Evolutionary conservation across 2,329 filamentous ascomycete species (phyloP), one percentile per base, ranked within the genome.

Genomic region (Thielaviopsis cerberus): DNA sequence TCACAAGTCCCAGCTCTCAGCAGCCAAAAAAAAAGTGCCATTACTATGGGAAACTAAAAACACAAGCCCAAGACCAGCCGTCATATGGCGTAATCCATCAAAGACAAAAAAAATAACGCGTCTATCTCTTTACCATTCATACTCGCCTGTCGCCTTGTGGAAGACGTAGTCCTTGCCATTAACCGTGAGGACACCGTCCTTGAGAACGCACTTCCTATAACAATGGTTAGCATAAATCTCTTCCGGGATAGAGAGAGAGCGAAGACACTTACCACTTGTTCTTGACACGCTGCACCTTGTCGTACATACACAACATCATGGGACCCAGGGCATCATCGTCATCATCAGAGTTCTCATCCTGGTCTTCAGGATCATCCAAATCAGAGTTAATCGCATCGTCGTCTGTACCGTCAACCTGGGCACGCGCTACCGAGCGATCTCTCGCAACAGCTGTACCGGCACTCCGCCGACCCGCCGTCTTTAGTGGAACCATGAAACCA

Each of bases 311-410:
- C 48, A 98, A 82, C 87, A 98, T 97, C 68, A 94, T 90, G 64
- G 94, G 86, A 1, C 85, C 83, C 63, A 86, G 80, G 37, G 83
- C 80, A 51, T 94, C 90, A 61, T 94, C 88, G 15, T 89, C 87
- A 55, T 92, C 90, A 34, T 92, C 88, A 24, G 91, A 87, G 24
- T 92, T 88, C 27, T 86, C 83, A 20, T 81, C 72, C 11, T 88
- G 83, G 61, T 97, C 92, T 62, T 97, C 90, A 0, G 90, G 82
- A 67, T 98, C 92, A 67, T 98, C 92, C 3, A 98, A 81, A 66
- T 98, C 92, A 0, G 92, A 97, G 70, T 98, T 98, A 73, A 98
- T 98, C 1, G 91, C 92, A 69, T 98, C 90, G 63, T 95, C 91
- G 63, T 96, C 90, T 51, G 81, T 80, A 23, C 81, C 80, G 11